A percentile compares a stretch with the other conserved stretches of the same genome.
Conservation (phyloP, 2,329 filamentous ascomycete species). For the Leptographium wingfieldii region DNA sequence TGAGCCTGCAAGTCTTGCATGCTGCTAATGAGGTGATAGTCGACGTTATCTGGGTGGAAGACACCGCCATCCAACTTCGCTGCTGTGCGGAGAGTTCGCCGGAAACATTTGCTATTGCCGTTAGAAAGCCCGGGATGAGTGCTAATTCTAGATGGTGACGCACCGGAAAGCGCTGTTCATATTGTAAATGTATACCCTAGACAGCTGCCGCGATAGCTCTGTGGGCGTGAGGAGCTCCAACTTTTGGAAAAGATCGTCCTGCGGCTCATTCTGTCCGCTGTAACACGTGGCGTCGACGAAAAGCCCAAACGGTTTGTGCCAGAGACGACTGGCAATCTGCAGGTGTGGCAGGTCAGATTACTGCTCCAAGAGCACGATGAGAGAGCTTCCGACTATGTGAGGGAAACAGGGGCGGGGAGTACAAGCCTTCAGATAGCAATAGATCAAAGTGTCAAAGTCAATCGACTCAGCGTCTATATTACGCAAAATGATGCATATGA, state of each 20-base stretch:
- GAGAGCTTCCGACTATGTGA: background rate
- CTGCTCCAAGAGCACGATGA: background rate
- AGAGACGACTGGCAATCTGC: constrained; percentile 55
- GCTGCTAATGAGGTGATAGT: constrained; percentile 54
- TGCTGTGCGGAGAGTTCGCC: constrained; percentile 48
- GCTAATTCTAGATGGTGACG: constrained; percentile 8
- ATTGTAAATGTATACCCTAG: constrained; percentile 56
- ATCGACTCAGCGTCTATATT: constrained; percentile 54
- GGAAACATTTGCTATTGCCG: constrained; percentile 44
- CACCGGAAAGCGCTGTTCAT: constrained; percentile 59
- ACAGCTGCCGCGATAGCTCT: constrained; percentile 46
- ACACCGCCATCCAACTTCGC: constrained; percentile 46
- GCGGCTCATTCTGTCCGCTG: constrained; percentile 52
- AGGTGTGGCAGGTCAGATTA: background rate
- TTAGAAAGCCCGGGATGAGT: background rate
- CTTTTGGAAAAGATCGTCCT: constrained; percentile 52
- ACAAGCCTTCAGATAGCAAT: constrained; percentile 53
- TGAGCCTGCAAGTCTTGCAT: constrained; percentile 52
- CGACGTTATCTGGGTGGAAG: constrained; percentile 52
- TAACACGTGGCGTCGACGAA: constrained; percentile 60
- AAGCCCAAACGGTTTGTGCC: constrained; percentile 56
- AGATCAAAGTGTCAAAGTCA: constrained; percentile 53
- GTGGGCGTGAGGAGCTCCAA: constrained; percentile 49
- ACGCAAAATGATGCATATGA: constrained; percentile 56
- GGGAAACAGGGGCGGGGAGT: background rate